Evolutionary conservation across 441 rosid genomes (phyloP), one percentile per base, ranked within the genome.

Genomic region (Raphanus hybrid): DNA sequence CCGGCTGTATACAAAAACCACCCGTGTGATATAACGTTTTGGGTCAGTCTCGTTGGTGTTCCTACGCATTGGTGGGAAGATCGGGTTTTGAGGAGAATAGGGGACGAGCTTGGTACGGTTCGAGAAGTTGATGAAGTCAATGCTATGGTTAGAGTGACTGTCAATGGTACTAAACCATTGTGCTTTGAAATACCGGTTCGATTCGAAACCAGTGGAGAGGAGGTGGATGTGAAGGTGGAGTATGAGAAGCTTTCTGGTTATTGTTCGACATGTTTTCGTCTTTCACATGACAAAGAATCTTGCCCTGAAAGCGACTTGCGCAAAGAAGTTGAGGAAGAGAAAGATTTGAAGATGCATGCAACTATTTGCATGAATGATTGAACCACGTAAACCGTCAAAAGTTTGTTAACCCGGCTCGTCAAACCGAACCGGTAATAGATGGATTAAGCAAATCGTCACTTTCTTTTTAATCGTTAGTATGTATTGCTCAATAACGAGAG

Each of bases 61-160:
- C 59, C 59, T 14, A 54, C 7, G 23, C 59, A 54, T 54, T 16
- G 7, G 23, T 15, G 23, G 59, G 59, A 54, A 54, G 59, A 54
- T 54, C 59, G 59, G 59, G 59, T 54, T 54, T 54, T 54, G 59
- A 15, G 59, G 59, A 54, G 59, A 54, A 54, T 54, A 7, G 59
- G 59, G 9, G 59, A 54, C 10, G 26, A 15, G 59, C 59, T 54
- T 15, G 59, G 59, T 16, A 15, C 59, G 59, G 59, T 54, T 54
- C 59, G 59, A 54, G 59, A 54, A 15, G 26, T 54, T 16, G 59
- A 54, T 15, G 59, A 54, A 54, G 59, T 16, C 59, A 54, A 54
- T 54, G 59, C 23, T 2, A 54, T 15, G 58, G 23, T 54, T 54
- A 54, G 6, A 54, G 59, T 15, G 23, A 54, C 59, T 54, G 23